Evolutionary conservation across 352 stramenopile genomes (phyloP).

Genomic region (Ophiocytium majus): DNA sequence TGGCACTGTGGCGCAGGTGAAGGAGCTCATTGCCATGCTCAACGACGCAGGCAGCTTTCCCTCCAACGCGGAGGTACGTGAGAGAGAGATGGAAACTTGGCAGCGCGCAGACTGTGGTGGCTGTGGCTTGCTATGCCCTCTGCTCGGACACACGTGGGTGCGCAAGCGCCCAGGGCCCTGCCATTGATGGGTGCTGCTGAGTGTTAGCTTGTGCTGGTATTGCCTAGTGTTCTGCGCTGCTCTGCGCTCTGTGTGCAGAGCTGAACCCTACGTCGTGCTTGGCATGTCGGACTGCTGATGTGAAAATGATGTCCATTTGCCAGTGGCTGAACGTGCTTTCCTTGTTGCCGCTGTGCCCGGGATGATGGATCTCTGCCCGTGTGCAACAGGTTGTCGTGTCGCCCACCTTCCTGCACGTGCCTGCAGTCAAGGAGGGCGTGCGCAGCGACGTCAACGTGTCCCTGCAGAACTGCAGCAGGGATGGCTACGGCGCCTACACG

Average conservation of each 20-base stretch:
- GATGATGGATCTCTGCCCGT: neutral
- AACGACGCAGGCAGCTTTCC: conserved; percentile 57
- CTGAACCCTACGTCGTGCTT: too few species aligned
- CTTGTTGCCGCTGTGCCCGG: too few species aligned
- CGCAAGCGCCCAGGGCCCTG: too few species aligned
- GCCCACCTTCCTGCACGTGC: conserved; percentile 72
- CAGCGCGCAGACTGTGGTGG: too few species aligned
- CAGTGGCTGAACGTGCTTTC: too few species aligned
- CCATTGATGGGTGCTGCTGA: neutral
- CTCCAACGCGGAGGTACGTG: conserved; percentile 35
- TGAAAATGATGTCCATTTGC: too few species aligned
- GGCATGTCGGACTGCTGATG: too few species aligned
- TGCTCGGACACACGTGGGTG: too few species aligned
- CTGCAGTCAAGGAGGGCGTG: conserved; percentile 54
- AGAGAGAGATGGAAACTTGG: too few species aligned
- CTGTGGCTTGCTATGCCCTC: too few species aligned
- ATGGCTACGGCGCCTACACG: conserved; percentile 76
- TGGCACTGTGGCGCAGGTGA: conserved; percentile 57
- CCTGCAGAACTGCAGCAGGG: conserved; percentile 29
- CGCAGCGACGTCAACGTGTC: conserved; percentile 47
- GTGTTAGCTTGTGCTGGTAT: neutral
- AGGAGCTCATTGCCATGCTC: conserved; percentile 48
- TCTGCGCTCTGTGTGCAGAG: too few species aligned
- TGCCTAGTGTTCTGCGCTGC: too few species aligned
- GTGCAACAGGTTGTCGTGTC: conserved; percentile 74